A percentile compares a stretch with the other conserved stretches of the same genome.
phyloP scores from a whole-genome alignment of 306 rosid species.

The Trifolium subterraneum region DNA sequence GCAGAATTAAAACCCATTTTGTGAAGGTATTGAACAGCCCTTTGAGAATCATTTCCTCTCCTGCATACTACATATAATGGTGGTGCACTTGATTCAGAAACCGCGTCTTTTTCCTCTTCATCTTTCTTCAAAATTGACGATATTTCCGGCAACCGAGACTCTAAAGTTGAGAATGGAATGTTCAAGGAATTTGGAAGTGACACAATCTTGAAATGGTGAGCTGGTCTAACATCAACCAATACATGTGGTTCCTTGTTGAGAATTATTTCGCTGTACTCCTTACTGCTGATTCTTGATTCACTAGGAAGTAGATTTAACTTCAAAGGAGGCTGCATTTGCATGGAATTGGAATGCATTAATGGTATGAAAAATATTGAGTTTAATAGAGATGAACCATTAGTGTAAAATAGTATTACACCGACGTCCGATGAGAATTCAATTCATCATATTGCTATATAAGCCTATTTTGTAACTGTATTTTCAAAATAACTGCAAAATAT shows the following conservation, averaged over 20 bases:
- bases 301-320: conserved; percentile 66
- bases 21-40: conserved; percentile 82
- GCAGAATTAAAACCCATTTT: conserved; percentile 76
- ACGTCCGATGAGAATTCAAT: not conserved
- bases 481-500: not conserved
- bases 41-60: conserved; percentile 97
- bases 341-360: not conserved
- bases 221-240: conserved; percentile 83
- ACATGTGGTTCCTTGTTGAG: conserved; percentile 64
- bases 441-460: not conserved
- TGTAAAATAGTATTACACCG: not conserved
- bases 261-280: conserved; percentile 64
- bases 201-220: conserved; percentile 86
- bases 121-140: conserved; percentile 52
- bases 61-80: conserved; percentile 73
- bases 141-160: conserved; percentile 64
- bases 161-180: conserved; percentile 76
- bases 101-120: conserved; percentile 35
- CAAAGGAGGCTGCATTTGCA: conserved; percentile 71
- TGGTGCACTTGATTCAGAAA: conserved; percentile 40
- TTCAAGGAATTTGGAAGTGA: conserved; percentile 85
- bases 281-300: conserved; percentile 78
- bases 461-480: not conserved
- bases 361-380: not conserved
- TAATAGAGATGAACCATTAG: not conserved